These are phyloP conservation scores for Podospora bellae-mahoneyi DNA, from an alignment of 495 filamentous ascomycete species.

Conservation along the genomic window DNA sequence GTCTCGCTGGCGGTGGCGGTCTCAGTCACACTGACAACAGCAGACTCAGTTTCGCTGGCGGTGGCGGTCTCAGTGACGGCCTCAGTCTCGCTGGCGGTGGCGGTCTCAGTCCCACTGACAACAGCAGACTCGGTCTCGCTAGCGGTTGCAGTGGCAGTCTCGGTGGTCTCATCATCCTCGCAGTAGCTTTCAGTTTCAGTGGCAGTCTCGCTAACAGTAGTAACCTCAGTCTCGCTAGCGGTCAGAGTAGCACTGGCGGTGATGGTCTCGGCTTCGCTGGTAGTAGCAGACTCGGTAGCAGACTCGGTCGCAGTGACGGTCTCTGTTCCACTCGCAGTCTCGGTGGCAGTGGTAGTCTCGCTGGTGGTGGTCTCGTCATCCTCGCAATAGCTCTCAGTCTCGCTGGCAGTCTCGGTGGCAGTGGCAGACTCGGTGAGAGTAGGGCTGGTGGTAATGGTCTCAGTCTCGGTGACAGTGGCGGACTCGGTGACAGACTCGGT, in stretches of 20 bases:
- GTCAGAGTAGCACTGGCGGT: neutral
- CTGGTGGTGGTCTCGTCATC: neutral
- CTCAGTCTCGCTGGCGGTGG: slow-evolving; percentile 35
- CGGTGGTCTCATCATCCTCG: neutral
- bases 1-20: slow-evolving; percentile 30
- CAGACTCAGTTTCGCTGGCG: slow-evolving; percentile 11
- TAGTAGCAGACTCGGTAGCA: neutral
- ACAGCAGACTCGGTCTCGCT: neutral
- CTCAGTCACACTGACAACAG: neutral
- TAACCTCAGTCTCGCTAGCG: neutral
- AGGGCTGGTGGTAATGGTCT: slow-evolving; percentile 10
- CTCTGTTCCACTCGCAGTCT: slow-evolving; percentile 1
- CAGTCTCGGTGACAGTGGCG: slow-evolving; percentile 38
- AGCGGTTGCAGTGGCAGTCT: neutral
- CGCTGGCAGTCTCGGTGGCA: neutral
- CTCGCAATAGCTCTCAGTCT: neutral
- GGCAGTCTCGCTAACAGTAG: neutral
- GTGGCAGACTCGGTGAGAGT: neutral
- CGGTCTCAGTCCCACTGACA: slow-evolving; percentile 1
- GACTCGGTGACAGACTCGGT: slow-evolving; percentile 34
- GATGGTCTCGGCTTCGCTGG: no score
- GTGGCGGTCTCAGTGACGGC: slow-evolving; percentile 38
- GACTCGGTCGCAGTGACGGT: neutral
- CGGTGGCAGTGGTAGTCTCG: neutral
- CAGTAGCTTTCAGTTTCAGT: neutral